Percentiles rank a stretch among this genome's conserved stretches.
These are phyloP conservation scores for Exophiala aquamarina DNA, from an alignment of 2,329 filamentous ascomycete genomes.

Conservation along the genomic window DNA sequence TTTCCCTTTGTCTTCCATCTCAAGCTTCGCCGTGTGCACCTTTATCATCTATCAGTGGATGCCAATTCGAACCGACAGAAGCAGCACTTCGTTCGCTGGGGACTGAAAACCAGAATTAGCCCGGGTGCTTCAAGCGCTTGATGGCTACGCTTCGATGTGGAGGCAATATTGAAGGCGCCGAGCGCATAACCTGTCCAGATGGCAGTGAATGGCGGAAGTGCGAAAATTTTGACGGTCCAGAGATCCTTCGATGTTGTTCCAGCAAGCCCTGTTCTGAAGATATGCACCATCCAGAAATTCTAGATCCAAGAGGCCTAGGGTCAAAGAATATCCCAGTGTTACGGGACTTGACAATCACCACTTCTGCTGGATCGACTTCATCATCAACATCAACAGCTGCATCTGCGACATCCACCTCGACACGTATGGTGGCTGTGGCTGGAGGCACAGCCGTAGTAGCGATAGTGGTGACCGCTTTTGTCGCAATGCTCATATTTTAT, in stretches of 20 bases:
- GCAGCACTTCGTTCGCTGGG: too few relatives aligned
- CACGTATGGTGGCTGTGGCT: conserved; percentile 8
- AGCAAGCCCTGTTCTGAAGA: conserved; percentile 27
- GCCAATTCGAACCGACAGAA: too few relatives aligned
- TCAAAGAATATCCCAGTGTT: too few relatives aligned
- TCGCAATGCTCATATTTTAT: conserved; percentile 7
- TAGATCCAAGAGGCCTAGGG: too few relatives aligned
- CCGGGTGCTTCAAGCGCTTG: too few relatives aligned
- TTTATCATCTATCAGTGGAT: too few relatives aligned
- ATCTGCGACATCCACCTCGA: background rate
- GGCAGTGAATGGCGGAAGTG: conserved; percentile 29
- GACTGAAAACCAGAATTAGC: too few relatives aligned
- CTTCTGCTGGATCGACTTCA: background rate
- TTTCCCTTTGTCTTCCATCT: too few relatives aligned
- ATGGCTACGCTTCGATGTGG: conserved; percentile 14
- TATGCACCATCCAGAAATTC: too few relatives aligned
- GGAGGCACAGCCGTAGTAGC: conserved; percentile 12
- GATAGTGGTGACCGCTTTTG: conserved; percentile 5
- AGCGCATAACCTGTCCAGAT: conserved; percentile 24
- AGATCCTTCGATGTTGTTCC: conserved; percentile 30
- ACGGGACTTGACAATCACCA: too few relatives aligned
- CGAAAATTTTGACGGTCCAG: conserved; percentile 22
- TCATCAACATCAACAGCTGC: conserved; percentile 1
- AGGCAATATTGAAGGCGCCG: conserved; percentile 12
- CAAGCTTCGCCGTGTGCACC: too few relatives aligned